phyloP scores from a whole-genome alignment of 129 eudicot species.

The Flaveria linearis region DNA sequence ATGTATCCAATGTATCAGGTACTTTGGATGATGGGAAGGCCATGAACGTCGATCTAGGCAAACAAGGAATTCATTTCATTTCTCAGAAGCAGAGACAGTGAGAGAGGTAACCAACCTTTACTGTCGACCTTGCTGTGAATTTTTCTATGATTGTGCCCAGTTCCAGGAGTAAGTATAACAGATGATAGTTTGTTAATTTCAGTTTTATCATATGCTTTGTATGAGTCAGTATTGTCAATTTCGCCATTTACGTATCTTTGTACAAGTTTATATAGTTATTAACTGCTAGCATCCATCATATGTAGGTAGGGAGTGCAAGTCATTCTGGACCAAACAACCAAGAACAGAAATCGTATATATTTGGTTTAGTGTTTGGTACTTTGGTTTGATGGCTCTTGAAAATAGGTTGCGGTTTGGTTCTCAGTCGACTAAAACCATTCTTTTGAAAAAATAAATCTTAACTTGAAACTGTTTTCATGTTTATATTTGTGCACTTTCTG shows the following conservation, averaged over 20 bases:
- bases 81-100: conserved; percentile 58
- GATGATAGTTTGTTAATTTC: conserved; percentile 5
- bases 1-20: conserved; percentile 55
- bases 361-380: not conserved
- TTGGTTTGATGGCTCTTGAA: not conserved
- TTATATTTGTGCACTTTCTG: not conserved
- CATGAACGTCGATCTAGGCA: conserved; percentile 73
- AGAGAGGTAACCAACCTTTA: conserved; percentile 11
- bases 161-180: not conserved
- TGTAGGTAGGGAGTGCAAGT: not conserved
- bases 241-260: not conserved
- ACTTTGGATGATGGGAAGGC: conserved; percentile 78
- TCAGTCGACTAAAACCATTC: not conserved
- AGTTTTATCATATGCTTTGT: not conserved
- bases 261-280: conserved; percentile 1
- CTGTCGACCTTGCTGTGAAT: not conserved
- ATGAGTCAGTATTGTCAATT: not conserved
- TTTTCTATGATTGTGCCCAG: conserved; percentile 1
- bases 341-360: not conserved
- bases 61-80: conserved; percentile 86
- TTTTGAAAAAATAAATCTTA: not conserved
- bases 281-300: not conserved
- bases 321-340: not conserved
- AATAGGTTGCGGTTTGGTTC: not conserved
- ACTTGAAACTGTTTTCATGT: not conserved